Evolutionary conservation across 202 grass and related monocot species (phyloP).

Genomic region (Dendrocalamus latiflorus): DNA sequence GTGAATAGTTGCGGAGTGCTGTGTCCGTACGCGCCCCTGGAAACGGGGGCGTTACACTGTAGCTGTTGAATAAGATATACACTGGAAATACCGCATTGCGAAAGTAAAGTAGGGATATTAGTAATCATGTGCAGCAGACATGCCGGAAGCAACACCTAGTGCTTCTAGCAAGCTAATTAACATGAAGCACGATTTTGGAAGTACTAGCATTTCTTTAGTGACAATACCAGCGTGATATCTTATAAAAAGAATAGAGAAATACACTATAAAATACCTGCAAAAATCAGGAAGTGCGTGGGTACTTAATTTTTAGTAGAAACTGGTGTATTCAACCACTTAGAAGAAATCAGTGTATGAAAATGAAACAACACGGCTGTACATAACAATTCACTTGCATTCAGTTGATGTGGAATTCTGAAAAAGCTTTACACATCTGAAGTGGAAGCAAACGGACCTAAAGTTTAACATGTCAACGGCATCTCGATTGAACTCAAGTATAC

Average conservation of each 20-base stretch:
- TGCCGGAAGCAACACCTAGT: constrained; percentile 67
- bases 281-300: neutral
- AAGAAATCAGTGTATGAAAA: neutral
- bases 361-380: neutral
- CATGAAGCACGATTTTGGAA: constrained; percentile 72
- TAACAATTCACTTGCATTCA: neutral
- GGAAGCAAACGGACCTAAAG: no score
- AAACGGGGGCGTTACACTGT: no score
- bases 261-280: constrained; percentile 70
- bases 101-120: no score
- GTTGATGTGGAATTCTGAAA: neutral
- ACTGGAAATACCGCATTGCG: no score
- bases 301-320: neutral
- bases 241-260: constrained; percentile 67
- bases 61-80: no score
- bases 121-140: no score
- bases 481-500: no score
- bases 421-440: neutral
- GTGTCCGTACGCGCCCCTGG: no score
- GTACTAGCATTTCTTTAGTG: constrained; percentile 74
- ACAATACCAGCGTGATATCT: constrained; percentile 62
- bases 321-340: neutral
- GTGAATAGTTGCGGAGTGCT: no score
- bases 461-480: no score
- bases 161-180: constrained; percentile 76